These are phyloP conservation scores for Massarina eburnea DNA, from an alignment of 2,329 filamentous ascomycete genomes.

Conservation along the genomic window DNA sequence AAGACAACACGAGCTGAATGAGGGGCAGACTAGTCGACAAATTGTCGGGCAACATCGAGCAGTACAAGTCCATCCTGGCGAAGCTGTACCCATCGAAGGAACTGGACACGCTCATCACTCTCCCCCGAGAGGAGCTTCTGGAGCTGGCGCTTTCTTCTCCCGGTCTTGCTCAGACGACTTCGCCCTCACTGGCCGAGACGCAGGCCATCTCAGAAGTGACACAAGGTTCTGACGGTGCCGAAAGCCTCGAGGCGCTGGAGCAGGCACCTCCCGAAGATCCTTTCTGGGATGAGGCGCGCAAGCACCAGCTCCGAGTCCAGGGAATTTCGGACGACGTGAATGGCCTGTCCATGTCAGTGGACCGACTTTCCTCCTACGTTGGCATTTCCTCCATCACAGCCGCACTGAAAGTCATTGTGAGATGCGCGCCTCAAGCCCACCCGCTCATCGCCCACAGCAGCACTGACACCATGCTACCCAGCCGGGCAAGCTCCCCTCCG, in stretches of 20 bases:
- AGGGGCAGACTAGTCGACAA: conserved; percentile 61
- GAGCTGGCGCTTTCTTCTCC: conserved; percentile 48
- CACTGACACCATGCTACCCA: conserved; percentile 40
- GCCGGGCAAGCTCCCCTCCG: conserved; percentile 40
- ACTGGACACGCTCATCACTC: conserved; percentile 41
- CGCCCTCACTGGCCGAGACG: conserved; percentile 30
- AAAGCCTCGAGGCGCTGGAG: conserved; percentile 64
- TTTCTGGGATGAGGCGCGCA: conserved; percentile 66
- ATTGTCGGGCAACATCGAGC: conserved; percentile 53
- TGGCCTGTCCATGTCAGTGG: conserved; percentile 63
- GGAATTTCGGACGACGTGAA: conserved; percentile 70
- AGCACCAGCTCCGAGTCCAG: conserved; percentile 46
- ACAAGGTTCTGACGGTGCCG: conserved; percentile 50
- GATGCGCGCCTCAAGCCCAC: conserved; percentile 55
- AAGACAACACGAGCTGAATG: conserved; percentile 61
- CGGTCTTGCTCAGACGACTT: conserved; percentile 34
- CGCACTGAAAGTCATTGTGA: conserved; percentile 69
- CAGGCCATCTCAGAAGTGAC: conserved; percentile 41
- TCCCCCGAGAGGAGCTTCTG: conserved; percentile 50
- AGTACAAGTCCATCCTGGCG: conserved; percentile 46
- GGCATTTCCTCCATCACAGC: conserved; percentile 76
- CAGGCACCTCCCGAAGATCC: conserved; percentile 67
- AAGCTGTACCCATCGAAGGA: conserved; percentile 48
- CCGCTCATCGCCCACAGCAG: conserved; percentile 50
- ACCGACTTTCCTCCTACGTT: conserved; percentile 66